Evolutionary conservation across 352 stramenopile genomes (phyloP).

Genomic region (Vaucheria bursata): DNA sequence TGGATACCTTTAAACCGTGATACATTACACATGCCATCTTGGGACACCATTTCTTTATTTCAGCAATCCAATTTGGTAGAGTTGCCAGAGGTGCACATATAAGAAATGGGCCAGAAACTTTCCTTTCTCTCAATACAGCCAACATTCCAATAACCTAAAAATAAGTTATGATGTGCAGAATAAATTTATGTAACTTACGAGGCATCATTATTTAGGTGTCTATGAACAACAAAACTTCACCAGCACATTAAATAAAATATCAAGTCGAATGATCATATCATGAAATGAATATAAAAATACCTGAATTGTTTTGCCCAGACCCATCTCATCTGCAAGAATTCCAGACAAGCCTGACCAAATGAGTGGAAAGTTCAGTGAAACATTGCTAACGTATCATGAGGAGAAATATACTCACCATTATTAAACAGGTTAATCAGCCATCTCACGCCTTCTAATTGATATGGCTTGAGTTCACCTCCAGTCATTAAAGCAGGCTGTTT

Average conservation of each 20-base stretch:
- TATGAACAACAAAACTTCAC: background rate
- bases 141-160: slow-evolving; percentile 73
- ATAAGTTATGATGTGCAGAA: background rate
- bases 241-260: background rate
- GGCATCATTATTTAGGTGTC: background rate
- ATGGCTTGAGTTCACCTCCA: slow-evolving; percentile 73
- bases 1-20: slow-evolving; percentile 84
- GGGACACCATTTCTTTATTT: slow-evolving; percentile 92
- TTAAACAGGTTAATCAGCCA: slow-evolving; percentile 95
- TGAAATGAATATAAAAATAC: no score
- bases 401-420: slow-evolving; percentile 70
- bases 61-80: slow-evolving; percentile 94
- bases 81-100: slow-evolving; percentile 96
- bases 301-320: slow-evolving; percentile 89
- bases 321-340: slow-evolving; percentile 70
- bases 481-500: slow-evolving; percentile 64
- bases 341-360: slow-evolving; percentile 67
- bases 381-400: no score
- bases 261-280: background rate
- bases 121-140: slow-evolving; percentile 83
- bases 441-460: slow-evolving; percentile 89
- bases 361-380: no score
- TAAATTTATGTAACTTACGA: background rate
- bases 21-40: slow-evolving; percentile 85
- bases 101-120: slow-evolving; percentile 89